Evolutionary conservation across 805 yeast species (phyloP), one percentile per base, ranked within the genome.

Genomic region (Candida ulmi): DNA sequence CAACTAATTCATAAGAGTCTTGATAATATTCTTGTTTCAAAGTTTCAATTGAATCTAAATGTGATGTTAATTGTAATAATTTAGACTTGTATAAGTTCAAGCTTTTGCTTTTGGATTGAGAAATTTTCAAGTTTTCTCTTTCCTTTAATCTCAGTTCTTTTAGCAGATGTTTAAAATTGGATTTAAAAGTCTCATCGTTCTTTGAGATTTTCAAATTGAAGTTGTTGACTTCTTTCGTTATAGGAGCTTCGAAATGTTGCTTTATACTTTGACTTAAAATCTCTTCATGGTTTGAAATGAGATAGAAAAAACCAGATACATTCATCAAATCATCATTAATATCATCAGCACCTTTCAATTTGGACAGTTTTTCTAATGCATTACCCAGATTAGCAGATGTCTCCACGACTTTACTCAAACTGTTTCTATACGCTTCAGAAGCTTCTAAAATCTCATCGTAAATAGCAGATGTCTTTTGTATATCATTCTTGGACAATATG

Each of bases 291-390:
- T 85, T 86, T 0, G 91, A 79, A 16, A 85, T 72, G 32, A 88
- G 66, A 52, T 76, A 79, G 49, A 85, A 90, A 39, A 88, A 63
- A 0, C 95, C 95, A 31, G 88, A 81, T 2, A 90, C 84, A 36
- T 78, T 72, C 48, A 78, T 62, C 13, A 87, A 58, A 8, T 87
- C 87, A 47, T 82, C 83, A 2, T 31, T 31, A 3, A 31, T 19
- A 11, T 31, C 25, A 17, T 66, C 56, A 24, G 58, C 43, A 11
- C 69, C 71, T 42, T 69, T 70, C 44, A 86, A 59, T 11, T 61
- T 56, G 2, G 97, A 96, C 0, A 96, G 96, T 7, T 68, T 70
- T 51, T 85, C 93, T 39, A 88, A 63, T 2, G 90, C 78, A 3
- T 66, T 61, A 1, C 93, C 95, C 52, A 88, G 75, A 37, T 76